phyloP scores from a whole-genome alignment of 192 early-diverging fungal genomes.

The Gigaspora rosea region DNA sequence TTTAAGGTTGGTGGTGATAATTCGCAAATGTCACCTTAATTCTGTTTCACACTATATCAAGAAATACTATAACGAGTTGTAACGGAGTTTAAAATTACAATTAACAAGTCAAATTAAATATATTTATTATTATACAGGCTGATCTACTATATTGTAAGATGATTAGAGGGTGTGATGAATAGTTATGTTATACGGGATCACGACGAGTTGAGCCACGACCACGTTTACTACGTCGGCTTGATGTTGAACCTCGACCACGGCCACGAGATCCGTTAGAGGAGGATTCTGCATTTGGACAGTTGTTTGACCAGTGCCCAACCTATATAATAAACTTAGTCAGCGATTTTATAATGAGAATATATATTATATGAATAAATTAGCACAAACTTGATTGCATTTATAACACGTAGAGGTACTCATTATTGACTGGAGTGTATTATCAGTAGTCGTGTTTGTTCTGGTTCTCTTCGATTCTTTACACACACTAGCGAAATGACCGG shows the following conservation, averaged over 20 bases:
- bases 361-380: background rate
- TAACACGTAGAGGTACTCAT: background rate
- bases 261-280: background rate
- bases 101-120: too few relatives aligned
- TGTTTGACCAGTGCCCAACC: background rate
- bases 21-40: too few relatives aligned
- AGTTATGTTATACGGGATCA: background rate
- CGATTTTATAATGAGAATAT: too few relatives aligned
- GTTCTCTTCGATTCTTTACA: background rate
- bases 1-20: too few relatives aligned
- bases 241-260: background rate
- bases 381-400: slow-evolving; percentile 30
- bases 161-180: too few relatives aligned
- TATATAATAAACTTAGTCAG: background rate
- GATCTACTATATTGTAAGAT: too few relatives aligned
- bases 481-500: background rate
- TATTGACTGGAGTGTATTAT: too few relatives aligned
- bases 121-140: too few relatives aligned
- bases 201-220: background rate
- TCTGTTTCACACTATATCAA: too few relatives aligned
- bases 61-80: too few relatives aligned
- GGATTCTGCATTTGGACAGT: background rate
- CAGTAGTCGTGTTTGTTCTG: background rate
- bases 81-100: too few relatives aligned
- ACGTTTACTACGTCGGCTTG: background rate